Evolutionary conservation across 164 flowering plant species (phyloP).

Genomic region (Kalanchoe fedtschenkoi): DNA sequence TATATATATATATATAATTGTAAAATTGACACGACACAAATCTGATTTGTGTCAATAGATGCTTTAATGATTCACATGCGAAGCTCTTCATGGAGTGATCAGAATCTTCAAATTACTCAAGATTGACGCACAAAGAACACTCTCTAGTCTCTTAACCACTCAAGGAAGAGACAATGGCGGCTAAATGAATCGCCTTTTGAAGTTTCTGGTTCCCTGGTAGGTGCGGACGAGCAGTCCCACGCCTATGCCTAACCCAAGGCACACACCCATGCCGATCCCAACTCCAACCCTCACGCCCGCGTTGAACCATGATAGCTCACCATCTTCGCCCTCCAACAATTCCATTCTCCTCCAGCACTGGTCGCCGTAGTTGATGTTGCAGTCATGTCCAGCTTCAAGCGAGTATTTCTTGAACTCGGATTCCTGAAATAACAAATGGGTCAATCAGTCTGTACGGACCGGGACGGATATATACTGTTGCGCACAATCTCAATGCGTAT

Average conservation of each 20-base stretch:
- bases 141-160: not conserved
- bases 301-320: slow-evolving; percentile 8
- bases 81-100: too few species aligned
- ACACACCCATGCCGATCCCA: slow-evolving; percentile 6
- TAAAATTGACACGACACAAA: too few species aligned
- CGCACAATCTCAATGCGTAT: not conserved
- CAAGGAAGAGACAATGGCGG: not conserved
- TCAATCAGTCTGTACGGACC: not conserved
- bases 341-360: slow-evolving; percentile 6
- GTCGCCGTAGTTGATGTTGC: not conserved
- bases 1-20: too few species aligned
- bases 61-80: too few species aligned
- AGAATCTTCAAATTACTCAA: too few species aligned
- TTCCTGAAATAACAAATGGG: not conserved
- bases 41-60: too few species aligned
- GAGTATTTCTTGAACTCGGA: not conserved
- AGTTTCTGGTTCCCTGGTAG: slow-evolving; percentile 7
- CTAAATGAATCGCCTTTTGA: not conserved
- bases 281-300: slow-evolving; percentile 9
- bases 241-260: slow-evolving; percentile 4
- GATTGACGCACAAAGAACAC: not conserved
- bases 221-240: slow-evolving; percentile 8
- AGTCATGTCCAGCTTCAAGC: not conserved
- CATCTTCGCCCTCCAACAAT: slow-evolving; percentile 2
- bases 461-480: not conserved